Evolutionary conservation across 2,329 filamentous ascomycete genomes (phyloP), one percentile per base, ranked within the genome.

Genomic region (Dactylellina parvicollis): DNA sequence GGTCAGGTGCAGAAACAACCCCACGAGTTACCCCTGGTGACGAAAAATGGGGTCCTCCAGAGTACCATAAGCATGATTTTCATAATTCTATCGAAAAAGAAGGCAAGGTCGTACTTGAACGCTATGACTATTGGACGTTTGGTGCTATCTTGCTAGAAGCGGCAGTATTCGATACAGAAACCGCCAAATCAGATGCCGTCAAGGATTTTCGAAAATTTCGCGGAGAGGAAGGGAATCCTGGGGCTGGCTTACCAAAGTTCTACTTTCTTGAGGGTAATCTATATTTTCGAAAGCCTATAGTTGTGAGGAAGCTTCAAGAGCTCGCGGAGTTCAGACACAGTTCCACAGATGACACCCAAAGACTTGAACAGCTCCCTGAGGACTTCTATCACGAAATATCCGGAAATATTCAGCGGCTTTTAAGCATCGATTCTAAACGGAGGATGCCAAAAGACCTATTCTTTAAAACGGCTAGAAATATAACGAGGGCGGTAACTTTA

Each of bases 101-200:
- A 8, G 12, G 22, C 10, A 12, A 10, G 9, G 18, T 47, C 22
- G 4, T 14, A n/a, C 38, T 47, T 18, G 16, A 60, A 22, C 22
- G 14, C 7, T 60, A 60, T 20, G 56, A 60, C 30, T 60, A 60
- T 22, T 60, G 56, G 56, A 36, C 16, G 7, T 49, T 36, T 22
- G 56, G 56, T 14, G 56, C 24, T 12, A 36, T 60, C 8, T 32
- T 60, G 24, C 24, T 60, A 2, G 56, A 60, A 49, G 56, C 32
- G 9, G 30, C 40, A 22, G 56, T 36, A 10, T 49, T 47, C 24
- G 56, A 60, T 60, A 60, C 18, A 4, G n/a, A 42, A 12, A 20
- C 36, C 16, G 18, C 14, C 14, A 16, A 34, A 12, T 18, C 8
- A 30, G 28, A 42, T 2, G 40, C 16, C n/a, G 30, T 47, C 9